A percentile compares a stretch with the other conserved stretches of the same genome.
Conservation (phyloP, 345 rosid species). For the Salix dunnii region DNA sequence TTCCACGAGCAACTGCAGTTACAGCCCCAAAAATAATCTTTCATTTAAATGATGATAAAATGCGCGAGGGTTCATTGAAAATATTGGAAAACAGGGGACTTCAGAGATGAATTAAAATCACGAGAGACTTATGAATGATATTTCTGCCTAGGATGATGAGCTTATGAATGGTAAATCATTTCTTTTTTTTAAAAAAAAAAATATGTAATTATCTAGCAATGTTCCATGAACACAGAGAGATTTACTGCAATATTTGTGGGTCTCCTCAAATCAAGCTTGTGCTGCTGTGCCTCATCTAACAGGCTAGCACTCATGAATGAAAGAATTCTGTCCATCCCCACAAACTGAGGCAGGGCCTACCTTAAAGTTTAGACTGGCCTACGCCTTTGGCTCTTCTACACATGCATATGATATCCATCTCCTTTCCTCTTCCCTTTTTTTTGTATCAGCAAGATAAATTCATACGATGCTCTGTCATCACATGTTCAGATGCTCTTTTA, state of each 20-base stretch:
- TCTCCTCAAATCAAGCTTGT: slow-evolving; percentile 8
- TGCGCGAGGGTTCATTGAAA: too few species aligned
- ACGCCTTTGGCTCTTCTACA: background rate
- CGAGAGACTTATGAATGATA: too few species aligned
- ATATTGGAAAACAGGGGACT: too few species aligned
- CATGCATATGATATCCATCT: background rate
- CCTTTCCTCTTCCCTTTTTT: background rate
- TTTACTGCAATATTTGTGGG: slow-evolving; percentile 2
- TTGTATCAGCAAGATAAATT: background rate
- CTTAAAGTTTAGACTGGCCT: background rate
- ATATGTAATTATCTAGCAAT: too few species aligned
- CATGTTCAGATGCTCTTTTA: background rate
- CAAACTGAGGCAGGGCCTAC: background rate
- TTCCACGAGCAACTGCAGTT: slow-evolving; percentile 51
- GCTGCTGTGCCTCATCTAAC: slow-evolving; percentile 14
- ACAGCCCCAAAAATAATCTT: background rate
- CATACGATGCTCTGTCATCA: background rate
- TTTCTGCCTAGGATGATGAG: background rate
- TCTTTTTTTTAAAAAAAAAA: too few species aligned
- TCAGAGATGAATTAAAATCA: background rate
- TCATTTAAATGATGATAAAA: background rate
- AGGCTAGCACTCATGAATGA: slow-evolving; percentile 10
- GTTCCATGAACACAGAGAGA: too few species aligned
- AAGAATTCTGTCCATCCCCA: slow-evolving; percentile 12
- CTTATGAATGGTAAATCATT: background rate